Evolutionary conservation across 139 green algal genomes (phyloP).

Genomic region (Coelastrella sp.): DNA sequence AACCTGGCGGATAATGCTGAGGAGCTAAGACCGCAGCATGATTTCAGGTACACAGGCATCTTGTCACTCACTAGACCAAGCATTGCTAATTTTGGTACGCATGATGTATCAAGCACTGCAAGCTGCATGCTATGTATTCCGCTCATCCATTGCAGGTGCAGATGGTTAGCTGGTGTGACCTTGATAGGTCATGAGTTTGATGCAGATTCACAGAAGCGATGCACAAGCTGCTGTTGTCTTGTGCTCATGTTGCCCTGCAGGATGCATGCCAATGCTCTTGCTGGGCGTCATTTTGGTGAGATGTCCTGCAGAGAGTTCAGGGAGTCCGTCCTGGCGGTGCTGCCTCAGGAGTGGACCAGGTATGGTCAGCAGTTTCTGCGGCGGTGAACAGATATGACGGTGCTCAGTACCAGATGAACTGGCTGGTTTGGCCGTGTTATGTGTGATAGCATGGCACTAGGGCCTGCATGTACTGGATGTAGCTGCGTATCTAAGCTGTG

Average conservation of each 20-base stretch:
- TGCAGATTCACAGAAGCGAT: background rate
- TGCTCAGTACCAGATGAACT: too few species aligned
- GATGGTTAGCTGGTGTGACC: background rate
- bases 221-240: background rate
- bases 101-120: too few species aligned
- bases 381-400: too few species aligned
- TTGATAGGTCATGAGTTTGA: too few species aligned
- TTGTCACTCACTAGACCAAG: too few species aligned
- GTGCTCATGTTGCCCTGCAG: background rate
- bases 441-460: too few species aligned
- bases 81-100: too few species aligned
- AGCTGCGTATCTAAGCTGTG: too few species aligned
- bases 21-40: conserved; percentile 82
- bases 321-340: conserved; percentile 79
- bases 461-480: too few species aligned
- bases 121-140: too few species aligned
- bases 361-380: too few species aligned
- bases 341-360: conserved; percentile 85
- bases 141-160: background rate
- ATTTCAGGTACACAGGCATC: conserved; percentile 87
- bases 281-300: conserved; percentile 86
- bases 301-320: conserved; percentile 94
- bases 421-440: too few species aligned
- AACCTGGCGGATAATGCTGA: conserved; percentile 74
- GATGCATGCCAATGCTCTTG: conserved; percentile 68